phyloP scores from a whole-genome alignment of 1,284 basidiomycete genomes.

The Cutaneotrichosporon sp. region DNA sequence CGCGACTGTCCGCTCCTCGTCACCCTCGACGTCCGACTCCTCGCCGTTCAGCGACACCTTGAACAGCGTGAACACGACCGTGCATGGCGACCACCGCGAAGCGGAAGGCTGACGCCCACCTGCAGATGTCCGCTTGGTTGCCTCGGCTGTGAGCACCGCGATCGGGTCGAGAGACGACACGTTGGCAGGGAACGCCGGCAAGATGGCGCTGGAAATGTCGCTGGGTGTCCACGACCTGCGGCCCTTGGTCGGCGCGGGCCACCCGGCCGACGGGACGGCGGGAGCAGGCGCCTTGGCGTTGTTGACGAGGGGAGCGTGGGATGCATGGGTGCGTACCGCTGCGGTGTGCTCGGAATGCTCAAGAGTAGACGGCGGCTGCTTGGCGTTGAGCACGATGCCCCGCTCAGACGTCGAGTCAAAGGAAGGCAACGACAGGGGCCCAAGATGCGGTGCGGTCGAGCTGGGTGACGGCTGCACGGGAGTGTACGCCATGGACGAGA shows the following conservation, averaged over 20 bases:
- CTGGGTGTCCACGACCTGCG: slow-evolving; percentile 4
- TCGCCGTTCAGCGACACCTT: slow-evolving; percentile 10
- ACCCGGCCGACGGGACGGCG: neutral
- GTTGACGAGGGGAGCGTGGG: neutral
- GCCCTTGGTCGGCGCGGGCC: neutral
- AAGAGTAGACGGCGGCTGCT: neutral
- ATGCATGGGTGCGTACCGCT: neutral
- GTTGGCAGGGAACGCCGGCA: slow-evolving; percentile 30
- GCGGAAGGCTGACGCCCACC: neutral
- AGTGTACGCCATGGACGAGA: slow-evolving; percentile 6
- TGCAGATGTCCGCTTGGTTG: slow-evolving; percentile 8
- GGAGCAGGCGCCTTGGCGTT: neutral
- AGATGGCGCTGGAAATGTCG: slow-evolving; percentile 19
- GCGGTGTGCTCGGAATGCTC: neutral
- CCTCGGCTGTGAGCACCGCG: slow-evolving; percentile 24
- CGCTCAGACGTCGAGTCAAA: slow-evolving; percentile 1
- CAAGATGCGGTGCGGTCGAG: slow-evolving; percentile 7
- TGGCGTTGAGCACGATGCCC: neutral
- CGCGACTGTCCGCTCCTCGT: slow-evolving; percentile 17
- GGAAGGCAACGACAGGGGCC: neutral
- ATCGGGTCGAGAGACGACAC: slow-evolving; percentile 25
- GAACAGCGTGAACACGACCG: slow-evolving; percentile 18
- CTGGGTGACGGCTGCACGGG: neutral
- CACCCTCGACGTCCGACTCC: slow-evolving; percentile 1
- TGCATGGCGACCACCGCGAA: slow-evolving; percentile 16